Evolutionary conservation across 306 rosid species (phyloP), one percentile per base, ranked within the genome.

Genomic region (Argentina anserina): DNA sequence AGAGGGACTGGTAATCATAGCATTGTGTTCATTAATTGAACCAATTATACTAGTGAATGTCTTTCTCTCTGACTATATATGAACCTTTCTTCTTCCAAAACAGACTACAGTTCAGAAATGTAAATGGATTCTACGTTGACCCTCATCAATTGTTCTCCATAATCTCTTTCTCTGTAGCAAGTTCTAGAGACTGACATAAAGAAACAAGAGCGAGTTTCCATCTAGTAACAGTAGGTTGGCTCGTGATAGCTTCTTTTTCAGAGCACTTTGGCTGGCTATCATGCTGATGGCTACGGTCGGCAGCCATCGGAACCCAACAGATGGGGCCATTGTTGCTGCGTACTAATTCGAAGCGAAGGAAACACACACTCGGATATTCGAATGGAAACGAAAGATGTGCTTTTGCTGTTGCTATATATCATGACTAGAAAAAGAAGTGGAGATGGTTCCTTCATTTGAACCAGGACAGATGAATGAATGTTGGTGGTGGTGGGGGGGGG

Each of bases 341-440:
- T n/a, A n/a, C 36, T 20, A 36, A 15, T 31, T 31, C 25, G 11
- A 59, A 13, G 36, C 11, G 2, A 31, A 15, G 15, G 41, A 60
- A 60, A 14, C 65, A 60, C 40, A 6, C 62, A 60, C 66, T 60
- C 0, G 6, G 66, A 15, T 12, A 60, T 7, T 58, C 23, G 34
- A 33, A 36, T 45, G 17, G 25, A 73, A 62, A 62, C 25, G 6
- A 25, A 14, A 20, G 4, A 45, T 23, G 40, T 17, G 69, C 23
- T 31, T 55, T 23, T 3, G 40, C 39, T 33, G 37, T 45, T 23
- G 12, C 10, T 70, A 55, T 36, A 5, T 33, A 33, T 33, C 17
- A 65, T 64, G 72, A 63, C 46, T n/a, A 50, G 23, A 14, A 73
- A 73, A 73, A 73, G 70, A 17, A 74, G 41, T 34, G 76, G 60